These are phyloP conservation scores for Flaveria bidentis DNA, from an alignment of 129 eudicot species.

Conservation along the genomic window DNA sequence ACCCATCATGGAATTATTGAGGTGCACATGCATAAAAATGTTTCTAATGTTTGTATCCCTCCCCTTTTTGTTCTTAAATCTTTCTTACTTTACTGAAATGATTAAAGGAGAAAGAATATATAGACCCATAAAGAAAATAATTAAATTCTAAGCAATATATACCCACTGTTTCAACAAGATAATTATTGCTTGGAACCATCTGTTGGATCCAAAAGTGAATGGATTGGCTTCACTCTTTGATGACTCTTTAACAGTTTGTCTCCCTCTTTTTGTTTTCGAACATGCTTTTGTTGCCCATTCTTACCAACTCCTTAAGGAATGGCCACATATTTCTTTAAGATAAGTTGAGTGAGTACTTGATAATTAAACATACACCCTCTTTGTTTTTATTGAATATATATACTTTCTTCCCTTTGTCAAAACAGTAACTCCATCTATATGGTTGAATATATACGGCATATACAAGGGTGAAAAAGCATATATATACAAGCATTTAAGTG, in stretches of 20 bases:
- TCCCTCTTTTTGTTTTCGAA: conserved; percentile 43
- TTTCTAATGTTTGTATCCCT: conserved; percentile 41
- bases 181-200: conserved; percentile 44
- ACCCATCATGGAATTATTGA: conserved; percentile 63
- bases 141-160: conserved; percentile 39
- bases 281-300: conserved; percentile 35
- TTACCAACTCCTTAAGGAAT: conserved; percentile 39
- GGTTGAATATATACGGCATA: too few relatives aligned
- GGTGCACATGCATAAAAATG: conserved; percentile 51
- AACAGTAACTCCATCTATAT: too few relatives aligned
- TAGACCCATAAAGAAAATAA: conserved; percentile 42
- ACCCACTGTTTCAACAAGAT: conserved; percentile 33
- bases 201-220: conserved; percentile 34
- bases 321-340: conserved; percentile 14
- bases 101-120: conserved; percentile 34
- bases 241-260: conserved; percentile 40
- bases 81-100: conserved; percentile 43
- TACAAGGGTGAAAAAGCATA: too few relatives aligned
- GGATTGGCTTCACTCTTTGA: conserved; percentile 35
- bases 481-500: too few relatives aligned
- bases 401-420: too few relatives aligned
- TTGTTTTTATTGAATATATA: too few relatives aligned
- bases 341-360: neutral
- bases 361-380: too few relatives aligned
- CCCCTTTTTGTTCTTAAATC: conserved; percentile 43